Evolutionary conservation across 1,284 basidiomycete species (phyloP), one percentile per base, ranked within the genome.

Genomic region (Trichosporon coremiiforme): DNA sequence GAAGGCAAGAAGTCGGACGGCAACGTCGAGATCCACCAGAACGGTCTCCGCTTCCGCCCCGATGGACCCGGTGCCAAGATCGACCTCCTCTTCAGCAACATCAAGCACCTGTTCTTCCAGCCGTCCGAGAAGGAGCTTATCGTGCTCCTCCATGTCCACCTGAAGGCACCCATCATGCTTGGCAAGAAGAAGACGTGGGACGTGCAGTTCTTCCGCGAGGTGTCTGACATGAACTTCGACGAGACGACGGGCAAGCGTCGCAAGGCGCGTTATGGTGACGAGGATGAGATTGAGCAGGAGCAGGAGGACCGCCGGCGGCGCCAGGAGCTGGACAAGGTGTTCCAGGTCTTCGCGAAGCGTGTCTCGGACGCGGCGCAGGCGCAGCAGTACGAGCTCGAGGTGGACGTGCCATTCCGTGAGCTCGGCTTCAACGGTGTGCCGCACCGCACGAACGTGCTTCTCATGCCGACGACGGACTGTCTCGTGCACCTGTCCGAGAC

Each of bases 21-120:
- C 20, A 95, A 98, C 82, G 90, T 99, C 17, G 96, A 99, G 81
- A 95, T 99, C 64, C 97, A 99, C 80, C 91, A 94, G 82, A 99
- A 98, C 79, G 97, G 97, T 87, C 87, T 99, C 66, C 88, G 96
- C 53, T 99, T 93, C 77, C 94, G 94, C n/a, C 91, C 92, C 0
- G 89, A 92, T 80, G 93, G 93, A 1, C 94, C 95, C 0, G 76
- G 76, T 29, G 63, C 73, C 82, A 94, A 91, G 85, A 91, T 97
- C 73, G 94, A 98, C 81, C 88, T 99, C 22, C 87, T 98, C 12
- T 99, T 98, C 86, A 91, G 89, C 85, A 99, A 99, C 83, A 91
- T 99, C 85, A 98, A 97, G 84, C 97, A 99, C 83, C 86, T 99
- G 29, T 98, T 99, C 86, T 99, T 98, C 89, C 97, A 98, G 81